These are phyloP conservation scores for Biancaea sappan DNA, from an alignment of 306 rosid species.

Conservation along the genomic window DNA sequence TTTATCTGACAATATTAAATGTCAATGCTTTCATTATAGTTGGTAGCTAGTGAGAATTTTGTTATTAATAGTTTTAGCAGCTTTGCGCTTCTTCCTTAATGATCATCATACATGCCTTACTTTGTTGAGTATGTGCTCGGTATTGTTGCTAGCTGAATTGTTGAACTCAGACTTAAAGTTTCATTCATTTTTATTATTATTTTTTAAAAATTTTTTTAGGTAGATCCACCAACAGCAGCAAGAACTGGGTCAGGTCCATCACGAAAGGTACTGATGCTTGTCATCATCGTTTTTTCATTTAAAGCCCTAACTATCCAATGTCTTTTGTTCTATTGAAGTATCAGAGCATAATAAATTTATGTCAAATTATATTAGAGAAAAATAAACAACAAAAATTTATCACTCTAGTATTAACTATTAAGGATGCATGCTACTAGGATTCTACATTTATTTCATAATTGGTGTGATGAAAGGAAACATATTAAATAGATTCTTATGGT, in stretches of 20 bases:
- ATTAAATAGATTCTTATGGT: constrained; percentile 4
- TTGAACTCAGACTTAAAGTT: constrained; percentile 24
- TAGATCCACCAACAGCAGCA: constrained; percentile 79
- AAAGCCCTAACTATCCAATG: background rate
- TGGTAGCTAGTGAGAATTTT: constrained; percentile 4
- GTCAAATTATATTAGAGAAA: background rate
- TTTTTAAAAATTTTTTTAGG: constrained; percentile 49
- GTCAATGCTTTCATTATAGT: background rate
- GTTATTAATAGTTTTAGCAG: background rate
- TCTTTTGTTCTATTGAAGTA: background rate
- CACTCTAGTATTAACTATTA: background rate
- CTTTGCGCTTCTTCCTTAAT: background rate
- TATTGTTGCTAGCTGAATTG: constrained; percentile 22
- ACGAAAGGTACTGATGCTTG: constrained; percentile 69
- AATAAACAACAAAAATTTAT: background rate
- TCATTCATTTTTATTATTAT: background rate
- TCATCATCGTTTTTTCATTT: constrained; percentile 26
- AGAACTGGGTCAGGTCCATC: constrained; percentile 85
- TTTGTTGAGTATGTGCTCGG: constrained; percentile 18
- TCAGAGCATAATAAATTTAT: background rate
- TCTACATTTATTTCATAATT: background rate
- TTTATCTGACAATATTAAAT: background rate
- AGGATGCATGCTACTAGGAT: background rate
- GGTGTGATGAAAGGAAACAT: background rate
- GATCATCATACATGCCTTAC: constrained; percentile 6